Base-by-base conservation (phyloP, 1,139 yeast genomes). In the Pichia sp. region DNA sequence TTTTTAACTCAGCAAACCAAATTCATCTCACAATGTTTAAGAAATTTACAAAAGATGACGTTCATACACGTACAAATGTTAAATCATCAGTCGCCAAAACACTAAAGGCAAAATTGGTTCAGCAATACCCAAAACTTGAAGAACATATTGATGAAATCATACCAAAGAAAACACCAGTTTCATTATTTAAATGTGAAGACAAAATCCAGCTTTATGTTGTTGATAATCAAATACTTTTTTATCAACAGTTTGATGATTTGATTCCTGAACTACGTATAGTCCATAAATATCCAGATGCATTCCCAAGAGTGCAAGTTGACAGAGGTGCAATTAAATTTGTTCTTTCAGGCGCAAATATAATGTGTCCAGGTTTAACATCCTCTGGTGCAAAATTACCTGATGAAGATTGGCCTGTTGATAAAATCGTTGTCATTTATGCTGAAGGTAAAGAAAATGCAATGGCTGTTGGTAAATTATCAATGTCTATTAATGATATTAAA, bases 291-390 rank as follows among this genome's bases (percentile, higher is more conserved):
- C 95, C 96, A 8, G 73, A 76, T 11, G 78, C 82, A 36, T 89
- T 90, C 68, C 97, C 97, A 32, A 71, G 77, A 40, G 95, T 90
- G 35, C 86, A 83, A 61, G 97, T 90, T 12, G 98, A 90, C 63
- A 77, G 97, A 65, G 98, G 98, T 50, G 98, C 97, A 45, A 89
- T 90, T 63, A 90, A 90, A 68, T 90, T 90, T 61, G 95, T 90
- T 23, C 71, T 90, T 35, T 85, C 95, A 2, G 97, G 97, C 47
- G 97, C 97, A 32, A 89, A 89, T 62, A 85, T 90, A 59, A 90
- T 89, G 97, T 90, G 97, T 68, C 97, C 97, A 6, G 98, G 98
- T 25, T 74, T 90, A 56, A 90, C 97, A 0, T 86, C 96, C 20
- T 76, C 86, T 11, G 97, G 97, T 40, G 97, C 96, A 27, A 68